phyloP scores from a whole-genome alignment of 2,329 filamentous ascomycete species.

The Cladosporium sp. region DNA sequence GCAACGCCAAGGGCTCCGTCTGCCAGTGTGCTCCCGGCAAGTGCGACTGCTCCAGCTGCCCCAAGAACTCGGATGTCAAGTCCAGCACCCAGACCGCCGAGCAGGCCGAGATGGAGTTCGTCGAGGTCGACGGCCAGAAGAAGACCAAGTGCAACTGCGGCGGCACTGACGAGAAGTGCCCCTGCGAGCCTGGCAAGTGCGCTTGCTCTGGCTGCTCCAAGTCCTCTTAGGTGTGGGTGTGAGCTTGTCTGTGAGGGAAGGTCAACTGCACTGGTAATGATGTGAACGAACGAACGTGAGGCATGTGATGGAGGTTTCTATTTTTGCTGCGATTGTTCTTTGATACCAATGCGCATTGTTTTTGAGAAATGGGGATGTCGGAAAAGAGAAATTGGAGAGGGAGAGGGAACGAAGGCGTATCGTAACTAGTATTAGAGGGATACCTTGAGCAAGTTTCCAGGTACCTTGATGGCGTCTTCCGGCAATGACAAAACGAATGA shows the following conservation, averaged over 20 bases:
- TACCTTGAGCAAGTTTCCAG: neutral
- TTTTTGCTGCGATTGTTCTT: constrained; percentile 7
- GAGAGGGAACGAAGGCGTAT: neutral
- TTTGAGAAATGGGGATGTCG: neutral
- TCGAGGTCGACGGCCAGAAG: constrained; percentile 50
- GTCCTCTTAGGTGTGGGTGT: constrained; percentile 28
- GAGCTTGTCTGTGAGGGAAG: neutral
- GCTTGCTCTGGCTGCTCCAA: constrained; percentile 51
- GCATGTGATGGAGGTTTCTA: neutral
- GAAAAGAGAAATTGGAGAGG: neutral
- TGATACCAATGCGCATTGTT: constrained; percentile 18
- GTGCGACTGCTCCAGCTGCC: constrained; percentile 38
- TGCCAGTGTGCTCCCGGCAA: constrained; percentile 44
- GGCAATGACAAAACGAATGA: neutral
- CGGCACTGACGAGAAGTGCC: constrained; percentile 46
- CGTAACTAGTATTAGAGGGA: neutral
- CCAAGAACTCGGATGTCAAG: constrained; percentile 45
- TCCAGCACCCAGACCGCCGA: constrained; percentile 29
- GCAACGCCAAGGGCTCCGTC: constrained; percentile 42
- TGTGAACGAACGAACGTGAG: constrained; percentile 3
- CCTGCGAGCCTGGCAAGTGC: constrained; percentile 50
- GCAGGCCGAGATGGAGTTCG: constrained; percentile 47
- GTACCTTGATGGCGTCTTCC: constrained; percentile 1
- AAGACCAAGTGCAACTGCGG: constrained; percentile 54
- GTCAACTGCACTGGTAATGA: neutral